These are phyloP conservation scores for Endocladia muricata DNA, from an alignment of 31 red algal species.

Conservation along the genomic window DNA sequence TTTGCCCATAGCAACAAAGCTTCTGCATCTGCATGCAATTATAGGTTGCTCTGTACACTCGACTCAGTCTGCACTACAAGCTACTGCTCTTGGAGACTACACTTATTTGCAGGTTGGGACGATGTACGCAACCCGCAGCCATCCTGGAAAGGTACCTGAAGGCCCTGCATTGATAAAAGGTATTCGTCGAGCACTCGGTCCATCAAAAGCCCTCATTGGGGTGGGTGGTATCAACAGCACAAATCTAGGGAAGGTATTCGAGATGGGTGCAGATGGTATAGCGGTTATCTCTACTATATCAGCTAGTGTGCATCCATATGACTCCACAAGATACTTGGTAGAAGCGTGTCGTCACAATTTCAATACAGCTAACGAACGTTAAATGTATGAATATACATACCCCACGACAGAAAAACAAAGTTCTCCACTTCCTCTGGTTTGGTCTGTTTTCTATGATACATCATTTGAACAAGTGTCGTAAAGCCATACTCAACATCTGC, in stretches of 20 bases:
- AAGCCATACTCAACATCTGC: too few species aligned
- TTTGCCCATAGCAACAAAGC: slow-evolving; percentile 19
- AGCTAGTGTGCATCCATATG: too few species aligned
- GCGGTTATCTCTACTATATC: slow-evolving; percentile 50
- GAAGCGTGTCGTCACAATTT: too few species aligned
- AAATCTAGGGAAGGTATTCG: slow-evolving; percentile 25
- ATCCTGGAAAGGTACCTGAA: slow-evolving; percentile 64
- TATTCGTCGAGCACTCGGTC: slow-evolving; percentile 22
- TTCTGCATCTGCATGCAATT: background rate
- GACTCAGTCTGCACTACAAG: background rate
- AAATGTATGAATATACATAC: too few species aligned
- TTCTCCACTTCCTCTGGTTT: too few species aligned
- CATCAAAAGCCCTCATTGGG: slow-evolving; percentile 26
- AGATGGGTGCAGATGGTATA: slow-evolving; percentile 40
- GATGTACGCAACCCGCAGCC: slow-evolving; percentile 53
- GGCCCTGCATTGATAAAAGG: slow-evolving; percentile 25
- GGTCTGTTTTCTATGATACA: too few species aligned
- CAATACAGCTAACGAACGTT: too few species aligned
- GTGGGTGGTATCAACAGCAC: slow-evolving; percentile 50
- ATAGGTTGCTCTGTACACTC: slow-evolving; percentile 56
- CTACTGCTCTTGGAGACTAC: background rate
- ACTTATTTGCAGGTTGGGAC: slow-evolving; percentile 63
- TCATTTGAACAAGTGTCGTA: too few species aligned
- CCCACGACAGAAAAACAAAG: too few species aligned
- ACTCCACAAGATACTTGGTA: too few species aligned